Evolutionary conservation across 805 yeast species (phyloP), one percentile per base, ranked within the genome.

Genomic region (Wickerhamiella kurtzmanii): DNA sequence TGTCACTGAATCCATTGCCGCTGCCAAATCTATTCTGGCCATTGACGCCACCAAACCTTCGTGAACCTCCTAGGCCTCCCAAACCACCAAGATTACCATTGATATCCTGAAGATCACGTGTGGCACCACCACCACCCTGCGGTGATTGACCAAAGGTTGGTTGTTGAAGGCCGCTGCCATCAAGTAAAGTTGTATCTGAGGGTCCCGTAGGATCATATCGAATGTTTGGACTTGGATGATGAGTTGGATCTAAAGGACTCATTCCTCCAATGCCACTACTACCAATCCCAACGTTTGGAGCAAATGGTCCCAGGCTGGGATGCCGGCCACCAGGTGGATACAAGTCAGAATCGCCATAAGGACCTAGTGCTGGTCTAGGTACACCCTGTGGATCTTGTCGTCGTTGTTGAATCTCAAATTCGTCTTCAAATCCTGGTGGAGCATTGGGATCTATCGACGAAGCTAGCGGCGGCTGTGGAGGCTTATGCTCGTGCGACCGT

Each of bases 381-480:
- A 16, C 17, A 28, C 15, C 13, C 20, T 20, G 28, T 11, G 32
- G 11, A 6, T 25, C 11, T 25, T 25, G 32, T 25, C n/a, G n/a
- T 17, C 19, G 49, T 9, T 13, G 44, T 8, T 41, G 44, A 40
- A 64, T 50, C 41, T 63, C 61, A 45, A 60, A 60, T 48, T 67
- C 71, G 53, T 72, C 74, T 38, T 72, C 76, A 52, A 72, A 67
- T 4, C 66, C 69, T 1, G 71, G 71, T 4, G 66, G 66, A 2
- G 55, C 56, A 3, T 57, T 57, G 2, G 61, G 52, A 17, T 52
- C 51, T 2, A 47, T n/a, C 17, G 48, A 22, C 11, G 40, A n/a
- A n/a, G n/a, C n/a, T n/a, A n/a, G n/a, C n/a, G n/a, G n/a, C n/a
- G n/a, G n/a, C n/a, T n/a, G n/a, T n/a, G n/a, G n/a, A n/a, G n/a